Base-by-base conservation (phyloP, 2,329 filamentous ascomycete genomes). In the Blumeria graminis region DNA sequence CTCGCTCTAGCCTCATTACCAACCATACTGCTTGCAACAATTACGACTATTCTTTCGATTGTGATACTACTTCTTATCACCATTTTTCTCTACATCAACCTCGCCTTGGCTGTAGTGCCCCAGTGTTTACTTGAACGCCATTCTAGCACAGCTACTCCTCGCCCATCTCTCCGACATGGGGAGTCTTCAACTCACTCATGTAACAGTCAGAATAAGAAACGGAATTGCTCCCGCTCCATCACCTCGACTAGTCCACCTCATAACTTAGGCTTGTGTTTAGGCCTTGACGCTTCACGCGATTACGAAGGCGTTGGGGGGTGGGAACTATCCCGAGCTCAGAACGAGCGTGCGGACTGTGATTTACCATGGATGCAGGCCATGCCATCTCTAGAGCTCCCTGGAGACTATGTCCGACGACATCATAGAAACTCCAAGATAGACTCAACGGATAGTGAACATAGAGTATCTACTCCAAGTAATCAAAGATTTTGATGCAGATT, bases 1-100 rank as follows among this genome's bases (percentile, higher is more conserved):
- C 70, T 84, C 60, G 72, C 78, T 63, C 60, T 82, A 60, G 71
- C 81, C 63, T 80, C 79, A 22, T 68, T 83, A 11, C 81, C 81
- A 8, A 72, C 84, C 56, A 73, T 77, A 61, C 64, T 83, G 54
- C 75, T 80, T 56, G 81, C 81, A 55, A 75, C 73, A 60, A 68
- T 83, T 60, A 84, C 81, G 35, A 79, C 80, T 56, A 73, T 72
- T 4, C 61, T 83, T 52, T 78, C 81, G 41, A 76, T 81, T 60
- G 71, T 75, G 39, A 71, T 82, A 38, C 73, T 85, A 53, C 72
- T 77, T 63, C 68, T 81, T 59, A 74, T 80, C 28, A 74, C 81
- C 28, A 69, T 75, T 50, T 64, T 82, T 55, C 74, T 83, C 57
- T 84, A 83, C 63, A 68, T 82, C 58, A 79, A 84, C 63, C 71